Conservation (phyloP, 2,329 filamentous ascomycete genomes). For the Laburnicola sp. region DNA sequence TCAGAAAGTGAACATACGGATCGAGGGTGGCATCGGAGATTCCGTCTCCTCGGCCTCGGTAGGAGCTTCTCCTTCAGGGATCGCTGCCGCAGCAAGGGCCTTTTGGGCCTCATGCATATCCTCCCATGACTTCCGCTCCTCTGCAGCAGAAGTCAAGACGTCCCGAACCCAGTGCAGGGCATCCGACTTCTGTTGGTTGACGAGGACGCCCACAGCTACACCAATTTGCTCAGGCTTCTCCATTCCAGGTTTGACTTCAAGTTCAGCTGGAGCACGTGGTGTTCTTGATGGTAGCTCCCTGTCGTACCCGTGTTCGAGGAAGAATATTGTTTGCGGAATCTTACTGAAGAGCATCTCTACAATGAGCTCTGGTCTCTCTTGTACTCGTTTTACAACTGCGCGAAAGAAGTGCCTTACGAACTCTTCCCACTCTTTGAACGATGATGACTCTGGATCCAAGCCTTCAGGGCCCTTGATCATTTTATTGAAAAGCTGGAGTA, state of each 20-base stretch:
- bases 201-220: slow-evolving; percentile 75
- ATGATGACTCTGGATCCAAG: slow-evolving; percentile 66
- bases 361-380: slow-evolving; percentile 80
- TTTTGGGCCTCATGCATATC: slow-evolving; percentile 66
- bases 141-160: slow-evolving; percentile 67
- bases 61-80: slow-evolving; percentile 23
- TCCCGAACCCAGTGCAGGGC: slow-evolving; percentile 81
- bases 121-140: slow-evolving; percentile 77
- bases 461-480: slow-evolving; percentile 89
- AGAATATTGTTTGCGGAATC: slow-evolving; percentile 78
- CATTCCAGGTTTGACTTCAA: slow-evolving; percentile 76
- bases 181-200: slow-evolving; percentile 77
- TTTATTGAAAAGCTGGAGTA: slow-evolving; percentile 81
- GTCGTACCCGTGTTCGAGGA: slow-evolving; percentile 87
- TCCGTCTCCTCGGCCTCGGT: slow-evolving; percentile 42
- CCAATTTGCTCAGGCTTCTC: slow-evolving; percentile 70
- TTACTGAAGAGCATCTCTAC: slow-evolving; percentile 97
- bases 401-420: slow-evolving; percentile 81
- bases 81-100: slow-evolving; percentile 43
- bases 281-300: slow-evolving; percentile 70
- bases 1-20: slow-evolving; percentile 37
- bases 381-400: slow-evolving; percentile 79
- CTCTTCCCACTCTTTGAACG: slow-evolving; percentile 89
- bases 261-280: slow-evolving; percentile 72
- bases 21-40: slow-evolving; percentile 48